A percentile compares a stretch with the other conserved stretches of the same genome.
phyloP scores from a whole-genome alignment of 352 stramenopile genomes.

The Phytophthora chlamydospora region DNA sequence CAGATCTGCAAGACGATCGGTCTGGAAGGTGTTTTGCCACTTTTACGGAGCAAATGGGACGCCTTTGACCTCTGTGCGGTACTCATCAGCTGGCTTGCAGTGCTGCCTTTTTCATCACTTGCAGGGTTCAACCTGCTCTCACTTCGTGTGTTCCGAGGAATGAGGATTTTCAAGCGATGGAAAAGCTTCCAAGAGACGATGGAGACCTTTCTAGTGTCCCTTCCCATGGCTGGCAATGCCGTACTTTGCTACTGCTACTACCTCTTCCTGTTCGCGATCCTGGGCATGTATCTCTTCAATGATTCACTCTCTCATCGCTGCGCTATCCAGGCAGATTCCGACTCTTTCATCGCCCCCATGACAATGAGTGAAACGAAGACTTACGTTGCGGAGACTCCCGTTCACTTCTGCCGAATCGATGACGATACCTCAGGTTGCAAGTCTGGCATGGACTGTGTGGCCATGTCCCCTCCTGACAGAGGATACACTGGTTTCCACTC shows the following conservation, averaged over 20 bases:
- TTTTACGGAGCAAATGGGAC: constrained; percentile 75
- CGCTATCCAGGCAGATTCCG: constrained; percentile 40
- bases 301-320: constrained; percentile 82
- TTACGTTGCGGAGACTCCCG: constrained; percentile 59
- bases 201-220: constrained; percentile 71
- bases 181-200: constrained; percentile 81
- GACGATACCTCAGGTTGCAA: constrained; percentile 29
- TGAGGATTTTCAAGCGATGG: constrained; percentile 75
- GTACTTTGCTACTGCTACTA: constrained; percentile 88
- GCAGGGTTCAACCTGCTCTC: constrained; percentile 76
- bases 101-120: constrained; percentile 47
- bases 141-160: constrained; percentile 73
- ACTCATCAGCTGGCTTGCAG: constrained; percentile 64
- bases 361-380: constrained; percentile 23
- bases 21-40: constrained; percentile 62
- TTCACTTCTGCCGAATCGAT: constrained; percentile 57
- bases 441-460: constrained; percentile 55
- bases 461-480: constrained; percentile 66
- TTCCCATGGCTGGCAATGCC: constrained; percentile 78
- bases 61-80: constrained; percentile 70
- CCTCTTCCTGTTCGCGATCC: constrained; percentile 83
- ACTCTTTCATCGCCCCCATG: constrained; percentile 29
- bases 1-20: constrained; percentile 68
- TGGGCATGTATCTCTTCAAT: constrained; percentile 90
- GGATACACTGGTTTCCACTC: constrained; percentile 86